phyloP scores from a whole-genome alignment of 768 basidiomycete genomes.

The Clavaria fumosa region DNA sequence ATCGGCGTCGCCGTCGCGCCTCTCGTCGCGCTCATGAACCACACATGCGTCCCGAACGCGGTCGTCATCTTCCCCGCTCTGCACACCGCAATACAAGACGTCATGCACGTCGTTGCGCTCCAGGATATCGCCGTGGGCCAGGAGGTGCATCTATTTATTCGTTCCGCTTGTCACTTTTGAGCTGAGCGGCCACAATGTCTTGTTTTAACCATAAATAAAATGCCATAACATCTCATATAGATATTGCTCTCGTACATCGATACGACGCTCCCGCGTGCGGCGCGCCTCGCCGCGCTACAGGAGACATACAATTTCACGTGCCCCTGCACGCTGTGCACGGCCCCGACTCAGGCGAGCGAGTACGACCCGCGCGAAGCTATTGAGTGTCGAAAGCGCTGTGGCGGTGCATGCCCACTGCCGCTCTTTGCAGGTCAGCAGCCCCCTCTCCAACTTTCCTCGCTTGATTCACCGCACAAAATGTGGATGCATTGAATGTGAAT shows the following conservation, averaged over 20 bases:
- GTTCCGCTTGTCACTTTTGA: neutral
- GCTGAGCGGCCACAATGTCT: neutral
- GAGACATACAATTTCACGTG: conserved; percentile 76
- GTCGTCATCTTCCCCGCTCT: conserved; percentile 80
- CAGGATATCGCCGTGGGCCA: conserved; percentile 45
- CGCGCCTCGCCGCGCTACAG: conserved; percentile 40
- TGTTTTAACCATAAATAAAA: neutral
- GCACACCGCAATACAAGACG: too few species aligned
- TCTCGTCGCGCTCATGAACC: conserved; percentile 65
- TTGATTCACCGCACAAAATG: too few species aligned
- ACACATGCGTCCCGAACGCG: conserved; percentile 79
- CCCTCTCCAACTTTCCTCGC: too few species aligned
- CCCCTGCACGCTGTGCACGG: conserved; percentile 41
- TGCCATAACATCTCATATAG: conserved; percentile 24
- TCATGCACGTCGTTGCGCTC: conserved; percentile 62
- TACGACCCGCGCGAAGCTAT: conserved; percentile 63
- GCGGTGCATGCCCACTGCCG: conserved; percentile 45
- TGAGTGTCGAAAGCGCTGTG: conserved; percentile 54
- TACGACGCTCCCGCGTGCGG: conserved; percentile 45
- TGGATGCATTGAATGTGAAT: too few species aligned
- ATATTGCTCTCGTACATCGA: conserved; percentile 78
- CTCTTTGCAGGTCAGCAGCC: too few species aligned
- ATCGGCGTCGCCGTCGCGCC: conserved; percentile 82
- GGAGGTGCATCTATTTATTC: conserved; percentile 35
- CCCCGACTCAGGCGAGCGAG: conserved; percentile 13